Evolutionary conservation across 352 stramenopile species (phyloP), one percentile per base, ranked within the genome.

Genomic region (Phytopythium mirpurense): DNA sequence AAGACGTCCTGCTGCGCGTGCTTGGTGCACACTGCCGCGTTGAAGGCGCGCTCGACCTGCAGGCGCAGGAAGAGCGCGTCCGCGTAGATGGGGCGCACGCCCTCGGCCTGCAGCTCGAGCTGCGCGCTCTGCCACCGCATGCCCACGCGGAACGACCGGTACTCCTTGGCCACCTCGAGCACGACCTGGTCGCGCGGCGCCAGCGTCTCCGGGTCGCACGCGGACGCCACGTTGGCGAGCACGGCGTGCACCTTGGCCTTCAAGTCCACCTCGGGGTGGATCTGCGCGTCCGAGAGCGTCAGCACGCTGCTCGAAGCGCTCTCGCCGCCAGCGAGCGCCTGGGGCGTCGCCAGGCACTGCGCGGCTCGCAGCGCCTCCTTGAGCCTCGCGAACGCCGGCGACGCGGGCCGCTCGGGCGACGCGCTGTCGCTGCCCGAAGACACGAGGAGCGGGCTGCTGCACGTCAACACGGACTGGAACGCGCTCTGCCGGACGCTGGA

Each of bases 101-200:
- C 67, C 40, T 88, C 78, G 3, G 78, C 78, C 45, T 89, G 56
- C 34, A 90, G 65, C 27, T 70, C 67, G 26, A 78, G 57, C 52
- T 90, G 62, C 21, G 89, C 67, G 41, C 83, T 80, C 48, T 88
- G 78, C 79, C 82, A 93, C 72, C 86, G 84, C 40, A 84, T 76
- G 36, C 78, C 79, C 14, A 85, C 51, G 26, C 74, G 67, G 49
- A 86, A 89, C 11, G 75, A 82, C 21, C 78, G 67, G 40, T 82
- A 87, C 52, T 90, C 82, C 51, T 88, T 90, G 1, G 72, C 74
- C 34, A 86, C 65, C 47, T 89, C 82, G n/a, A 93, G 62, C 57
- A 88, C 68, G 11, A 88, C 68, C 15, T 78, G 72, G 18, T 90
- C 79, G 26, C 72, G 61, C 9, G 67, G 49, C 9, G 63, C 70